Evolutionary conservation across 2,329 filamentous ascomycete species (phyloP).

Genomic region (Fusarium sp.): DNA sequence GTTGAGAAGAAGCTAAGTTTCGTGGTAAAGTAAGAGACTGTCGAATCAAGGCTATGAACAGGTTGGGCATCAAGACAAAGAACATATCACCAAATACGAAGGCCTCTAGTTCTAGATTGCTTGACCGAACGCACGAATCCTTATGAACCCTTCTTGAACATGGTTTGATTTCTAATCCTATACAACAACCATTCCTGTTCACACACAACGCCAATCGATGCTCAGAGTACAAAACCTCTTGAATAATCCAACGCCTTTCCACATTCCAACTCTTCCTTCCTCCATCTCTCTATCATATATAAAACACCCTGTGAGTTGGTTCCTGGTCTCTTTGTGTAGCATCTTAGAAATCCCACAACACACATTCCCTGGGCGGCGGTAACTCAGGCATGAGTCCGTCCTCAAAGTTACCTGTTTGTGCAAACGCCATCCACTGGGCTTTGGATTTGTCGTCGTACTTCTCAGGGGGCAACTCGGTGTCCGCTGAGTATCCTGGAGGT

Average conservation of each 20-base stretch:
- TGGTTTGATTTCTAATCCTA: conserved; percentile 20
- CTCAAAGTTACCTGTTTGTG: conserved; percentile 73
- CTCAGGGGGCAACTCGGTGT: conserved; percentile 69
- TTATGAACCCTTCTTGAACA: background rate
- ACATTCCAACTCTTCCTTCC: conserved; percentile 11
- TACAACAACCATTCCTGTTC: conserved; percentile 14
- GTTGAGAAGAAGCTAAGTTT: background rate
- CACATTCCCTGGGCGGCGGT: conserved; percentile 82
- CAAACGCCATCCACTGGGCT: conserved; percentile 72
- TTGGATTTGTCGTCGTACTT: conserved; percentile 70
- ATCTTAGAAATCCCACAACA: conserved; percentile 74
- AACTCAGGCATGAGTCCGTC: conserved; percentile 79
- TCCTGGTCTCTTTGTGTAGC: background rate
- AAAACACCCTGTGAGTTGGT: conserved; percentile 57
- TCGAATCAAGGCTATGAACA: background rate
- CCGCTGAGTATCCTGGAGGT: conserved; percentile 69
- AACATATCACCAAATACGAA: background rate
- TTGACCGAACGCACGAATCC: background rate
- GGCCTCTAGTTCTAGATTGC: background rate
- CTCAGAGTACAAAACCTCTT: conserved; percentile 22
- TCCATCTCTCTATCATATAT: conserved; percentile 68
- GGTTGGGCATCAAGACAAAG: background rate
- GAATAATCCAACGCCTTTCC: conserved; percentile 35
- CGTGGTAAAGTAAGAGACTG: background rate
- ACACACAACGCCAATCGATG: conserved; percentile 35